These are phyloP conservation scores for Stagonosporopsis tanaceti DNA, from an alignment of 2,329 filamentous ascomycete species.

Conservation along the genomic window DNA sequence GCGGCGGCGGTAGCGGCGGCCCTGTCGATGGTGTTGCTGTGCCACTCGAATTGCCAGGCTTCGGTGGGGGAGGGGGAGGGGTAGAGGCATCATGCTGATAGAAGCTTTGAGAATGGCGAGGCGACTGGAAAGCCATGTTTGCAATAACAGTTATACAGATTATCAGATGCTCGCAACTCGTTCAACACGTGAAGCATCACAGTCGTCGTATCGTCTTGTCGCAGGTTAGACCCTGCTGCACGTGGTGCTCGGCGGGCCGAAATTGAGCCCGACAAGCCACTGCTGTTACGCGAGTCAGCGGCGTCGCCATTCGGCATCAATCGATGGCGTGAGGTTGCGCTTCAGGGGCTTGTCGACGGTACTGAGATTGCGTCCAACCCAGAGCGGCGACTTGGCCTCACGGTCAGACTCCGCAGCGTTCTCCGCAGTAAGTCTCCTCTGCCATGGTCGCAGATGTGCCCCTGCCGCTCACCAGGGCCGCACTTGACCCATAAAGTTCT, in stretches of 20 bases:
- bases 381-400: neutral
- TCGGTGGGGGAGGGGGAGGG: constrained; percentile 58
- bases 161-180: constrained; percentile 7
- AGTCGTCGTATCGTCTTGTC: neutral
- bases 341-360: constrained; percentile 13
- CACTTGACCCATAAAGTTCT: constrained; percentile 10
- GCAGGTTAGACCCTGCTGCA: constrained; percentile 5
- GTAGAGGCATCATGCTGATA: constrained; percentile 55
- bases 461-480: constrained; percentile 10
- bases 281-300: constrained; percentile 12
- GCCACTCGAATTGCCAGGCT: constrained; percentile 53
- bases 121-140: constrained; percentile 50
- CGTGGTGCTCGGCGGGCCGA: constrained; percentile 10
- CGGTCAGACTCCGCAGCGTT: constrained; percentile 10
- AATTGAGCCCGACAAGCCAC: neutral
- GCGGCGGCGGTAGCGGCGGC: constrained; percentile 56
- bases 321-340: constrained; percentile 1
- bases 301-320: neutral
- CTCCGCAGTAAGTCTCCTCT: constrained; percentile 15
- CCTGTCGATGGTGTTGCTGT: constrained; percentile 53
- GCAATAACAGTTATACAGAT: neutral
- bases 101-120: constrained; percentile 48
- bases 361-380: constrained; percentile 2
- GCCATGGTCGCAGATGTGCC: constrained; percentile 13
- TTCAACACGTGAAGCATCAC: constrained; percentile 2